Conservation (phyloP, 2,329 filamentous ascomycete genomes). For the Exophiala xenobiotica region DNA sequence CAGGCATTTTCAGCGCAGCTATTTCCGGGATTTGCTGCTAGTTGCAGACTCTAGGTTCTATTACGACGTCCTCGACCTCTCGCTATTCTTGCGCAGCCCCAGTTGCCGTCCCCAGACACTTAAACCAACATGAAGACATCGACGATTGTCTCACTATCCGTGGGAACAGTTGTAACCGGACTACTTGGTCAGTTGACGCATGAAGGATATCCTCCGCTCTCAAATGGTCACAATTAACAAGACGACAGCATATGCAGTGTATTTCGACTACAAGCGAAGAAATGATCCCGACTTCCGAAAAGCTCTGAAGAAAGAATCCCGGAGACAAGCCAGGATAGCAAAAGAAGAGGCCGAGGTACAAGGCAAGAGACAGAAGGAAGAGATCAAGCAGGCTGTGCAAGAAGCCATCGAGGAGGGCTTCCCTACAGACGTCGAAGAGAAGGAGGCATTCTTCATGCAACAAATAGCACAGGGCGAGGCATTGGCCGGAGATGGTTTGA, state of each 20-base stretch:
- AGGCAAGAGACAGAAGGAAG: conserved; percentile 54
- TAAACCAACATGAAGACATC: conserved; percentile 52
- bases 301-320: conserved; percentile 53
- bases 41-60: background rate
- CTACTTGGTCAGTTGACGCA: conserved; percentile 48
- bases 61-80: background rate
- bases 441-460: conserved; percentile 94
- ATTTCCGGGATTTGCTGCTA: background rate
- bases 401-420: conserved; percentile 88
- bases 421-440: conserved; percentile 85
- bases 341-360: conserved; percentile 50
- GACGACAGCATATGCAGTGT: conserved; percentile 60
- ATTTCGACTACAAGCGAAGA: conserved; percentile 66
- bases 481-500: conserved; percentile 76
- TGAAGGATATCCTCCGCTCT: background rate
- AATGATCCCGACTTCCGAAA: conserved; percentile 64
- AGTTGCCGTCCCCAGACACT: too few species aligned
- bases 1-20: background rate
- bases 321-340: conserved; percentile 46
- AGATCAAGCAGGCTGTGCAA: conserved; percentile 73
- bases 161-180: conserved; percentile 59
- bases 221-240: conserved; percentile 16
- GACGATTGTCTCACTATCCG: conserved; percentile 58
- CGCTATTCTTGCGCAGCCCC: too few species aligned
- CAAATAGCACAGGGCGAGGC: conserved; percentile 87